These are phyloP conservation scores for Cantharellus anzutake DNA, from an alignment of 768 basidiomycete genomes.

Conservation along the genomic window DNA sequence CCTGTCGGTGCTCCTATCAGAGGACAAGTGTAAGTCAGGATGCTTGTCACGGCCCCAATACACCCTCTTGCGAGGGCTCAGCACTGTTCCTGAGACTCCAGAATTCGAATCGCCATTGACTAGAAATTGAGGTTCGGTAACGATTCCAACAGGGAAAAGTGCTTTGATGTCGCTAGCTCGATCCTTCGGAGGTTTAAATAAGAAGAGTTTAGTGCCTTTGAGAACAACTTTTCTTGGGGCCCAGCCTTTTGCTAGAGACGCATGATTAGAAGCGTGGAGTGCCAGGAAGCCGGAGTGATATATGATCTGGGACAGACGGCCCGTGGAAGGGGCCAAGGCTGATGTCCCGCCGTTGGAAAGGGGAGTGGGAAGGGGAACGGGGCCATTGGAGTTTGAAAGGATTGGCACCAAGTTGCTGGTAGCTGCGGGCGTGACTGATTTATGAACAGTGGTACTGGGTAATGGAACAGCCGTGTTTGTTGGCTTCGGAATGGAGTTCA, in stretches of 20 bases:
- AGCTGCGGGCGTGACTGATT: background rate
- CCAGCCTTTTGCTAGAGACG: slow-evolving; percentile 39
- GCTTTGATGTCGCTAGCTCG: slow-evolving; percentile 43
- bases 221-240: slow-evolving; percentile 73
- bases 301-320: slow-evolving; percentile 46
- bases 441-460: background rate
- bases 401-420: background rate
- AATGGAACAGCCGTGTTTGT: no score
- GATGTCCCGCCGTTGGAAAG: background rate
- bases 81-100: background rate
- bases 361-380: background rate
- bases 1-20: slow-evolving; percentile 23
- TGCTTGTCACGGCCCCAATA: slow-evolving; percentile 67
- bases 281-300: slow-evolving; percentile 62
- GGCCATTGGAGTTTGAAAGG: background rate
- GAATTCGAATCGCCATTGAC: background rate
- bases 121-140: background rate
- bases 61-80: slow-evolving; percentile 29
- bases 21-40: slow-evolving; percentile 37
- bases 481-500: no score
- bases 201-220: slow-evolving; percentile 68
- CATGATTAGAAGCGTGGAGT: slow-evolving; percentile 21
- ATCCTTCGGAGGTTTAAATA: slow-evolving; percentile 71
- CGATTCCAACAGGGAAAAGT: slow-evolving; percentile 32
- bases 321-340: background rate